Evolutionary conservation across 2,329 filamentous ascomycete species (phyloP), one percentile per base, ranked within the genome.

Genomic region (Fusarium anthophilum): DNA sequence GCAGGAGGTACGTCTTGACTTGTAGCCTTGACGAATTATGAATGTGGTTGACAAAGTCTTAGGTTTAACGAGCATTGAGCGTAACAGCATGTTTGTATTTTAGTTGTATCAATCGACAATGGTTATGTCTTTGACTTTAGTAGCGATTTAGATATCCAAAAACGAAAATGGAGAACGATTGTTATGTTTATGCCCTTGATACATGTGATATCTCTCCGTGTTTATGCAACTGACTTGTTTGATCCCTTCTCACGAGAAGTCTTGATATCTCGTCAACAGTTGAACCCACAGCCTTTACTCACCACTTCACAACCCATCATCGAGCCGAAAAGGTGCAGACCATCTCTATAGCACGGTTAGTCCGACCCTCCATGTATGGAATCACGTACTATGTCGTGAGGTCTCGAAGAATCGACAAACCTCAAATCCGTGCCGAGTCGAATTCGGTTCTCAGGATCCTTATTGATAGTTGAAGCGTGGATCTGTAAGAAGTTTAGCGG

Each of bases 401-500:
- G 56, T 48, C 61, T 73, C 11, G 68, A 72, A 17, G 63, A 62
- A 39, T 73, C 61, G 3, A 73, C 65, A 38, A 73, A 73, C 8
- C 70, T 43, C 6, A 73, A 66, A n/a, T 72, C 70, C 8, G 65
- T 73, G 5, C 65, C 69, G n/a, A 73, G 65, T 6, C 65, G 26
- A 20, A 73, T 72, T 4, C 61, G 11, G 48, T 73, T 72, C 38
- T 66, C 61, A 1, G 64, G 57, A 20, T 72, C 69, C 5, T 64
- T 57, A 10, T 73, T 73, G 10, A 72, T 73, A 8, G 65, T 73
- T 4, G 70, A 73, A 26, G 69, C 60, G 20, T 73, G 69, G 13
- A 73, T 63, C 65, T 69, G 4, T 3, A 18, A 3, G 10, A 26
- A 5, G 2, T 1, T 73, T 2, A 65, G 44, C 7, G 24, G 24